Evolutionary conservation across 345 rosid genomes (phyloP).

Genomic region (Anastatica hierochuntica): DNA sequence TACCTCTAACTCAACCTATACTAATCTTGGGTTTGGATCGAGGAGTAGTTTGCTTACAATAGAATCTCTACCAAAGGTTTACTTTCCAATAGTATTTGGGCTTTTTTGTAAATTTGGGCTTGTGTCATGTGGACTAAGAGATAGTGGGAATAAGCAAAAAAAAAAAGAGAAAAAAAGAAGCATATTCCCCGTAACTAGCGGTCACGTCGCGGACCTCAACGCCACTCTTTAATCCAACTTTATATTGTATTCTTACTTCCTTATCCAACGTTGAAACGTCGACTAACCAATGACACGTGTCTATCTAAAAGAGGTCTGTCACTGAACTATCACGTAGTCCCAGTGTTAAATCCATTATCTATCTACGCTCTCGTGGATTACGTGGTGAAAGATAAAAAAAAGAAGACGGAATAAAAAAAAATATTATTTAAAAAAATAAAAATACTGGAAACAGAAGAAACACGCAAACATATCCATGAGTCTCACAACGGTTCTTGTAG

Average conservation of each 20-base stretch:
- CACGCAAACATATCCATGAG: conserved; percentile 27
- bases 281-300: conserved; percentile 11
- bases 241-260: conserved; percentile 1
- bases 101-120: too few species aligned
- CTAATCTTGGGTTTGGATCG: too few species aligned
- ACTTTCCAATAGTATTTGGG: too few species aligned
- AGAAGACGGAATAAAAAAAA: not conserved
- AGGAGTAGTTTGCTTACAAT: too few species aligned
- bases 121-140: too few species aligned
- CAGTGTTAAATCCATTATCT: conserved; percentile 8
- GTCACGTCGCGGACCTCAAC: conserved; percentile 34
- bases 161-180: too few species aligned
- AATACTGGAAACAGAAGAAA: conserved; percentile 3
- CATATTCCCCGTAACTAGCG: conserved; percentile 7
- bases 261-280: conserved; percentile 18
- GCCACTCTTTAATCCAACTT: conserved; percentile 24
- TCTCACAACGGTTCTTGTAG: conserved; percentile 16
- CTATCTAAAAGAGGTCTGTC: conserved; percentile 13
- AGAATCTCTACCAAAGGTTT: too few species aligned
- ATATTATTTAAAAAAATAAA: not conserved
- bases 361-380: conserved; percentile 18
- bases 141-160: not conserved
- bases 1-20: too few species aligned
- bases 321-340: conserved; percentile 12
- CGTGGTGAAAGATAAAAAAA: conserved; percentile 18